A percentile compares a stretch with the other conserved stretches of the same genome.
Evolutionary conservation across 805 yeast species (phyloP).

Genomic region (Yamadazyma olivae): DNA sequence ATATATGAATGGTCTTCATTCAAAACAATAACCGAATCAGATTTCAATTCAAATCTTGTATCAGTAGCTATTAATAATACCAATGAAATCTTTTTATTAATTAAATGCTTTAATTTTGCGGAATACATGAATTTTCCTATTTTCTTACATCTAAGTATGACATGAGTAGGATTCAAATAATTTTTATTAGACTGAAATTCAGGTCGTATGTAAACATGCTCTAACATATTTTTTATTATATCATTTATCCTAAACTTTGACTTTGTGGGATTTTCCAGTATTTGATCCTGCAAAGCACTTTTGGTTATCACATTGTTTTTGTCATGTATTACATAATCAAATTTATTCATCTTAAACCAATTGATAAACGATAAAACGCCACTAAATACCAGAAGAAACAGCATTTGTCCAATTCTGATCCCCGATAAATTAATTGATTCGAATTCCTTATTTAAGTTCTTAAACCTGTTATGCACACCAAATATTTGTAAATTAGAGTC

Average conservation of each 20-base stretch:
- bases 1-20: conserved; percentile 4
- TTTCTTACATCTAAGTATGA: neutral
- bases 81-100: neutral
- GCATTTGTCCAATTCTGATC: no score
- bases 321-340: conserved; percentile 11
- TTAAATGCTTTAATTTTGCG: conserved; percentile 1
- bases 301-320: conserved; percentile 2
- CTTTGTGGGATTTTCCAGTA: neutral
- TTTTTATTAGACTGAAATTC: conserved; percentile 6
- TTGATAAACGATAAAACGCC: neutral
- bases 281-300: neutral
- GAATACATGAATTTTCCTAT: conserved; percentile 14
- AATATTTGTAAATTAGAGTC: no score
- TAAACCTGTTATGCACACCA: conserved; percentile 4
- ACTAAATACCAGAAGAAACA: neutral
- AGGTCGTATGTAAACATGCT: conserved; percentile 9
- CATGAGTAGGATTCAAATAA: conserved; percentile 10
- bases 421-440: neutral
- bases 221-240: neutral
- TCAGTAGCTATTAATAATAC: conserved; percentile 10
- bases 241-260: neutral
- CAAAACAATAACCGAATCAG: conserved; percentile 6
- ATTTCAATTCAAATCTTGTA: conserved; percentile 5
- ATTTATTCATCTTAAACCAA: conserved; percentile 13
- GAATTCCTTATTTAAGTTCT: conserved; percentile 2